Evolutionary conservation across 768 basidiomycete genomes (phyloP), one percentile per base, ranked within the genome.

Genomic region (Tricholoma sp.): DNA sequence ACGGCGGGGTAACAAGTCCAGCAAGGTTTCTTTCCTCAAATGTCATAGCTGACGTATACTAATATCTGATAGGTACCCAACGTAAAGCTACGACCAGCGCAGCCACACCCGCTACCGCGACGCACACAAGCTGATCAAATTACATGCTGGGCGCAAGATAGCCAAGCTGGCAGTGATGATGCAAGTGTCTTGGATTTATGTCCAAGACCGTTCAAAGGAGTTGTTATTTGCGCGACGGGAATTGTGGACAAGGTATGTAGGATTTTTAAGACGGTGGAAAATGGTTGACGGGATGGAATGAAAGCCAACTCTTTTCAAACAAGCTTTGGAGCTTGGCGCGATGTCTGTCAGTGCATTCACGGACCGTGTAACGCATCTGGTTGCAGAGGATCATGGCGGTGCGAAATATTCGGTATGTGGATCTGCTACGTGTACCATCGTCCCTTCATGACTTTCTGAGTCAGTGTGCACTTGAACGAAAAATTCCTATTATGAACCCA

Each of bases 271-370:
- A 47, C 42, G 15, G 41, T 15, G 3, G 29, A 5, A 47, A 37
- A 12, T 36, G 34, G 17, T 51, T 50, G 34, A 56, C 44, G 55
- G 48, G 41, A 9, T 34, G 55, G 15, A 47, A 31, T 18, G 3
- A 18, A 58, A 94, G 92, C 78, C 83, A 0, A 78, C 79, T 1
- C 60, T 95, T 33, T 90, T 90, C 66, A 84, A 84, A 57, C 82
- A 89, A 64, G 91, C 90, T 0, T 72, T 81, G 20, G 88, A 94
- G 61, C 85, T 97, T 12, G 94, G 94, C 10, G 94, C 91, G 28
- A 72, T 71, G 3, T 77, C 81, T 44, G 78, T 82, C 13, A 80
- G 72, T 32, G 86, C 90, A 50, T 85, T 96, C 59, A 98, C 93
- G 0, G 88, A 92, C 66, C 76, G 77, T 47, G 88, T 91, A n/a